These are phyloP conservation scores for Tylopilus rubrobrunneus DNA, from an alignment of 768 basidiomycete species.

Conservation along the genomic window DNA sequence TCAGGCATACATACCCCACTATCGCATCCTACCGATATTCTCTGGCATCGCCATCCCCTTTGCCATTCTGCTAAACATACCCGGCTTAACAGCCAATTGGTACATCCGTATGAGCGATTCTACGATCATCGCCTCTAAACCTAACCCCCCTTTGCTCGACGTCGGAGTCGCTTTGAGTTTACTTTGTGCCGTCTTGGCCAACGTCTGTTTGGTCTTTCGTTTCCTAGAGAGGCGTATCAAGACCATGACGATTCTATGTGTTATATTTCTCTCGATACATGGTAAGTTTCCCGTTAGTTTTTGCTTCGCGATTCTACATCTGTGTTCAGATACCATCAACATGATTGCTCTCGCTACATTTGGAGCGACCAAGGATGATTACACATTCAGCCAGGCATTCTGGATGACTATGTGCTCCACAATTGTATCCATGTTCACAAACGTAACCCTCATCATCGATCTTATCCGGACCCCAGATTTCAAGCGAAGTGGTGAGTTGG, in stretches of 20 bases:
- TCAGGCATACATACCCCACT: conserved; percentile 46
- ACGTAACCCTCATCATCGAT: conserved; percentile 65
- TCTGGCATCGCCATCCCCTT: conserved; percentile 71
- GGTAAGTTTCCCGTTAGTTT: conserved; percentile 40
- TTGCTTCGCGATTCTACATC: background rate
- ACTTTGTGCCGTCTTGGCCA: conserved; percentile 64
- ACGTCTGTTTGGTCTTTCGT: conserved; percentile 59
- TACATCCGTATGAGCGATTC: conserved; percentile 50
- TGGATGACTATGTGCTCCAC: conserved; percentile 82
- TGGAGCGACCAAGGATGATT: conserved; percentile 60
- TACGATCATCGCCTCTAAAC: conserved; percentile 41
- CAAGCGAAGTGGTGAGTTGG: conserved; percentile 49
- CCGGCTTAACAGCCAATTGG: conserved; percentile 74
- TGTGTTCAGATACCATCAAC: conserved; percentile 60
- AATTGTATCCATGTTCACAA: conserved; percentile 58
- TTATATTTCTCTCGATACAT: conserved; percentile 64
- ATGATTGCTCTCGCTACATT: conserved; percentile 56
- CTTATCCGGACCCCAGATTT: conserved; percentile 59
- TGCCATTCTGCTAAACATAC: conserved; percentile 78
- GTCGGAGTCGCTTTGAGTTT: conserved; percentile 65
- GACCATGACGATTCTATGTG: conserved; percentile 58
- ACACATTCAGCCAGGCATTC: conserved; percentile 66
- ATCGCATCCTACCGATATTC: conserved; percentile 61
- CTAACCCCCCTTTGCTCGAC: conserved; percentile 57
- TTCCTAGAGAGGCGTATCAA: conserved; percentile 70